Percentiles rank a stretch among this genome's conserved stretches.
Conservation (phyloP, 2,329 filamentous ascomycete species). For the Penicillium sp. region DNA sequence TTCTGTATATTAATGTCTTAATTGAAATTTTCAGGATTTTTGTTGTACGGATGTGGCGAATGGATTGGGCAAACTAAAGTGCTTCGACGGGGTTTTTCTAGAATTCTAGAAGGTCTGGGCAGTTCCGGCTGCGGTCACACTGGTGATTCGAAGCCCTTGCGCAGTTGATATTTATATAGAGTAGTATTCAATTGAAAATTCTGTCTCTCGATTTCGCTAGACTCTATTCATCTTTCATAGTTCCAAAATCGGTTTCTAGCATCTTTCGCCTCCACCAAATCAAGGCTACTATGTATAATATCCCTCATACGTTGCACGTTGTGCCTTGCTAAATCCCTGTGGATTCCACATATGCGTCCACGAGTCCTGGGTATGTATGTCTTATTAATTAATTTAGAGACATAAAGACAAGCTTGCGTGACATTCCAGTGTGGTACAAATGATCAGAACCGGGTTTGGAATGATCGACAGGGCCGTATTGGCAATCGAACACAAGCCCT, state of each 20-base stretch:
- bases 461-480: conserved; percentile 11
- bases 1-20: neutral
- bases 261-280: neutral
- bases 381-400: neutral
- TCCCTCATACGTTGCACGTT: neutral
- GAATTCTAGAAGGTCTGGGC: conserved; percentile 19
- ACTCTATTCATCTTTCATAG: neutral
- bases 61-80: conserved; percentile 5
- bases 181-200: neutral
- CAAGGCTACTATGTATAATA: neutral
- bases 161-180: neutral
- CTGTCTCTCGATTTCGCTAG: neutral
- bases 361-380: neutral
- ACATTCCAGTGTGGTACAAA: conserved; percentile 2
- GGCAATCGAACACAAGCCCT: neutral
- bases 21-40: neutral
- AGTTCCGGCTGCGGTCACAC: conserved; percentile 1
- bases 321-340: neutral
- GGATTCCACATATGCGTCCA: neutral
- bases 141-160: neutral
- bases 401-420: neutral
- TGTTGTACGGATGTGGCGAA: conserved; percentile 22
- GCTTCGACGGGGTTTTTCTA: conserved; percentile 21
- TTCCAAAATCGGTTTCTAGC: neutral
- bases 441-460: neutral